phyloP scores from a whole-genome alignment of 1,284 basidiomycete genomes.

The Flammula alnicola region DNA sequence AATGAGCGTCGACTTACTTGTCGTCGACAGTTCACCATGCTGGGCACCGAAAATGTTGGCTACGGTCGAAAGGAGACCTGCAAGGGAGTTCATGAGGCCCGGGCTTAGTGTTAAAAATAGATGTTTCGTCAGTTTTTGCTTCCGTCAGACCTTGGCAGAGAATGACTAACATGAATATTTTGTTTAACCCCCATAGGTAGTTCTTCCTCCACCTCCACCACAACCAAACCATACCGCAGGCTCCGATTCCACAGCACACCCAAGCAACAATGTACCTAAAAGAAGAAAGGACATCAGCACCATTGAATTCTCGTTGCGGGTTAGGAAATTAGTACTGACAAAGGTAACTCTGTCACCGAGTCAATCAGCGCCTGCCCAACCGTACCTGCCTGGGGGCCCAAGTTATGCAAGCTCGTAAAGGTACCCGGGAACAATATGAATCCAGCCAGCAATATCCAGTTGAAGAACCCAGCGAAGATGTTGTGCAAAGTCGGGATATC shows the following conservation, averaged over 20 bases:
- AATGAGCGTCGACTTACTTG: slow-evolving; percentile 50
- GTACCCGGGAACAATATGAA: slow-evolving; percentile 65
- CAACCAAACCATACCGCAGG: slow-evolving; percentile 54
- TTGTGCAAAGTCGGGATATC: slow-evolving; percentile 50
- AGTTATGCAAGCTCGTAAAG: slow-evolving; percentile 50
- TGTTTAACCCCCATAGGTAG: slow-evolving; percentile 63
- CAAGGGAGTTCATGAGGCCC: slow-evolving; percentile 54
- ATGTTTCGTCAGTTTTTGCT: background rate
- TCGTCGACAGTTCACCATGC: slow-evolving; percentile 44
- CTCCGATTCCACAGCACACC: slow-evolving; percentile 55
- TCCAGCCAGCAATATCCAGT: slow-evolving; percentile 62
- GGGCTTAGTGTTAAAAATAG: slow-evolving; percentile 44
- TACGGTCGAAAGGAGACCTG: slow-evolving; percentile 58
- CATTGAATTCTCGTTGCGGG: slow-evolving; percentile 1
- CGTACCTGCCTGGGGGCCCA: slow-evolving; percentile 27
- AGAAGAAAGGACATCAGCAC: slow-evolving; percentile 8
- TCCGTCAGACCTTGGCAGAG: slow-evolving; percentile 2
- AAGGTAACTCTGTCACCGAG: slow-evolving; percentile 43
- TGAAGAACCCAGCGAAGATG: slow-evolving; percentile 54
- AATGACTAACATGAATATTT: slow-evolving; percentile 53
- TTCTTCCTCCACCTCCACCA: slow-evolving; percentile 67
- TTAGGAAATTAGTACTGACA: slow-evolving; percentile 42
- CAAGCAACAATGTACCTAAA: slow-evolving; percentile 56
- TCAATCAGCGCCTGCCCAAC: slow-evolving; percentile 37
- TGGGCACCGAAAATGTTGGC: slow-evolving; percentile 54